Evolutionary conservation across 768 basidiomycete species (phyloP).

Genomic region (Tricholoma sp.): DNA sequence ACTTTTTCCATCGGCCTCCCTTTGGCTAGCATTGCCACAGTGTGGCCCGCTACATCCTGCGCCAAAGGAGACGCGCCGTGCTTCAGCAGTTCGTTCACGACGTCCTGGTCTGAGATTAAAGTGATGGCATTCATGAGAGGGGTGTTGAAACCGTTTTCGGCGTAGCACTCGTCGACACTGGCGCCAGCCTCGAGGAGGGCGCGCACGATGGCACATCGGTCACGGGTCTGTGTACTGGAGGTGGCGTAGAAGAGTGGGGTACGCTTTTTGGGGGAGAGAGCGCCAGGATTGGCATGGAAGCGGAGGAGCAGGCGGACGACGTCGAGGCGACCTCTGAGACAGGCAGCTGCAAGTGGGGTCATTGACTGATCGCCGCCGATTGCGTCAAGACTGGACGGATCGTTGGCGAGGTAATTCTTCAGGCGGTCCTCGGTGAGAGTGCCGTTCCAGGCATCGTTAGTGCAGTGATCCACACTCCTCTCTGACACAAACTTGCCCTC

Average conservation of each 20-base stretch:
- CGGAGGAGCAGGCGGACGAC: neutral
- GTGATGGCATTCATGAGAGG: neutral
- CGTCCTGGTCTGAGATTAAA: neutral
- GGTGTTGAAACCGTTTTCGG: neutral
- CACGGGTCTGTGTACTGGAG: neutral
- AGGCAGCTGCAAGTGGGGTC: neutral
- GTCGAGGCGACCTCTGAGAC: neutral
- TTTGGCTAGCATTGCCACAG: neutral
- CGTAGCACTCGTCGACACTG: neutral
- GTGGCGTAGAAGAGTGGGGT: neutral
- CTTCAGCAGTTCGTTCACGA: neutral
- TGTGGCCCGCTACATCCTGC: neutral
- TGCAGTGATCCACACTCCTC: neutral
- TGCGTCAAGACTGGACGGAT: neutral
- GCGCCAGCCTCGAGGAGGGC: neutral
- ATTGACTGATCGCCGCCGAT: neutral
- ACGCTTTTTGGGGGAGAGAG: neutral
- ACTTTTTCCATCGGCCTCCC: too few relatives aligned
- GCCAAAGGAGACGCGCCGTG: neutral
- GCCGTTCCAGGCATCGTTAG: neutral
- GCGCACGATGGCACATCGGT: neutral
- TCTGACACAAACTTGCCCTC: neutral
- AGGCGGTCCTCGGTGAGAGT: neutral
- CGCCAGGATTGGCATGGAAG: neutral
- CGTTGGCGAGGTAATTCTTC: neutral